A percentile compares a stretch with the other conserved stretches of the same genome.
These are phyloP conservation scores for Penicillium thymicola DNA, from an alignment of 2,329 filamentous ascomycete genomes.

Conservation along the genomic window DNA sequence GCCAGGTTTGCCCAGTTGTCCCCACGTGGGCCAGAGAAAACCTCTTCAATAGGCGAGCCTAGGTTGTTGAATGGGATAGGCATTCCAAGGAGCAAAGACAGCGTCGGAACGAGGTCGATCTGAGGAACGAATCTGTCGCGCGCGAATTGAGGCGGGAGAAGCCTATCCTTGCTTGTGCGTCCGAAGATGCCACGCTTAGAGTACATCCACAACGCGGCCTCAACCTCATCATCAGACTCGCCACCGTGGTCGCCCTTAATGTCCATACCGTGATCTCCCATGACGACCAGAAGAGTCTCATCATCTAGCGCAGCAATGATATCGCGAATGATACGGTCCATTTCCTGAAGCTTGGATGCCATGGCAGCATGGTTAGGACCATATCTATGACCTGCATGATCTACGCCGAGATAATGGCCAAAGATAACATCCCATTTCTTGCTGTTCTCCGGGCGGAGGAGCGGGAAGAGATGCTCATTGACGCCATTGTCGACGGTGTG, in stretches of 20 bases:
- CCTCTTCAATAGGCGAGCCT: slow-evolving; percentile 88
- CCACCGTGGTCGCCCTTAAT: slow-evolving; percentile 96
- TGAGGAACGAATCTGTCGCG: slow-evolving; percentile 73
- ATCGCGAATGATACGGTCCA: slow-evolving; percentile 75
- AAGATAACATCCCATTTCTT: slow-evolving; percentile 90
- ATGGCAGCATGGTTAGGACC: slow-evolving; percentile 91
- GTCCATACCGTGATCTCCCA: slow-evolving; percentile 99
- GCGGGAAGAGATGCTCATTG: slow-evolving; percentile 75
- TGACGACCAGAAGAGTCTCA: slow-evolving; percentile 82
- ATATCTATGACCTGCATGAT: slow-evolving; percentile 95
- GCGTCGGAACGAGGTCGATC: slow-evolving; percentile 91
- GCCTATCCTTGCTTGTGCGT: slow-evolving; percentile 60
- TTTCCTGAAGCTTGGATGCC: slow-evolving; percentile 84
- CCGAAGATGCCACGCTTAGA: slow-evolving; percentile 85
- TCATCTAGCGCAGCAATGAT: slow-evolving; percentile 74
- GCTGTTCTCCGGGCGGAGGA: slow-evolving; percentile 64
- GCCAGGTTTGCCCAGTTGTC: slow-evolving; percentile 74
- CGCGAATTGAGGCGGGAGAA: slow-evolving; percentile 61
- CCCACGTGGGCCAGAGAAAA: slow-evolving; percentile 70
- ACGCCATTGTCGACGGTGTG: slow-evolving; percentile 97
- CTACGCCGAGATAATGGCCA: slow-evolving; percentile 90
- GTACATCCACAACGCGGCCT: slow-evolving; percentile 98
- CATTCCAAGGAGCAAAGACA: slow-evolving; percentile 81
- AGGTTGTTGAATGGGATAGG: slow-evolving; percentile 97
- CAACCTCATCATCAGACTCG: slow-evolving; percentile 92